Evolutionary conservation across 176 grass and related monocot genomes (phyloP).

Genomic region (Oryza longistaminata): DNA sequence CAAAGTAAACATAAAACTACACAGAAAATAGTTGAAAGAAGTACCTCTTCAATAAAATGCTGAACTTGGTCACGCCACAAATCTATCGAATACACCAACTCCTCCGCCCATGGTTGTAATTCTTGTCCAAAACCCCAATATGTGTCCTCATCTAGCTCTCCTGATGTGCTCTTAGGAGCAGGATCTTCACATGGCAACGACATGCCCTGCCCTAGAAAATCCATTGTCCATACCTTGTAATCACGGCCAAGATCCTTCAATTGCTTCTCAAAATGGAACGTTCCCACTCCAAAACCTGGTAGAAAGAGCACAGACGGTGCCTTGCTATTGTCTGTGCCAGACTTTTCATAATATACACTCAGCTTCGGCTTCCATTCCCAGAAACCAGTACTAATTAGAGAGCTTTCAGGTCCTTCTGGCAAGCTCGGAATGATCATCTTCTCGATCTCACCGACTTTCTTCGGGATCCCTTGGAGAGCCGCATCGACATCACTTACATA

Average conservation of each 20-base stretch:
- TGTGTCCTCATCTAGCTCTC: neutral
- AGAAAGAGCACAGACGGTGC: constrained; percentile 88
- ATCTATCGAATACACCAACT: constrained; percentile 80
- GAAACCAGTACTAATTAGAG: constrained; percentile 69
- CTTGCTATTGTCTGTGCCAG: constrained; percentile 62
- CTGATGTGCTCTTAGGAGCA: constrained; percentile 45
- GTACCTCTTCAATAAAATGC: constrained; percentile 87
- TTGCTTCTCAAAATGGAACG: constrained; percentile 95
- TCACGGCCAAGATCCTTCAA: constrained; percentile 77
- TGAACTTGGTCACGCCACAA: constrained; percentile 88
- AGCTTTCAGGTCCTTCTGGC: constrained; percentile 51
- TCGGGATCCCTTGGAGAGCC: constrained; percentile 43
- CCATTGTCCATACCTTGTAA: constrained; percentile 93
- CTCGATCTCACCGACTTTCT: constrained; percentile 31
- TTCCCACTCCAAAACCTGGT: constrained; percentile 84
- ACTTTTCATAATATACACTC: constrained; percentile 83
- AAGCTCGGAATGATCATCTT: constrained; percentile 73
- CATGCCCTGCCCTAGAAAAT: constrained; percentile 92
- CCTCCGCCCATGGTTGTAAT: constrained; percentile 78
- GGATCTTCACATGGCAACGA: constrained; percentile 85
- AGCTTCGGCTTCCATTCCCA: constrained; percentile 96
- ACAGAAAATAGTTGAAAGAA: constrained; percentile 1
- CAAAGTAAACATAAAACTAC: constrained; percentile 6
- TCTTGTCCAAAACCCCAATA: constrained; percentile 93
- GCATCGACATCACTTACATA: constrained; percentile 48